phyloP scores from a whole-genome alignment of 2,329 filamentous ascomycete genomes.

The Verticillium tricorpus region DNA sequence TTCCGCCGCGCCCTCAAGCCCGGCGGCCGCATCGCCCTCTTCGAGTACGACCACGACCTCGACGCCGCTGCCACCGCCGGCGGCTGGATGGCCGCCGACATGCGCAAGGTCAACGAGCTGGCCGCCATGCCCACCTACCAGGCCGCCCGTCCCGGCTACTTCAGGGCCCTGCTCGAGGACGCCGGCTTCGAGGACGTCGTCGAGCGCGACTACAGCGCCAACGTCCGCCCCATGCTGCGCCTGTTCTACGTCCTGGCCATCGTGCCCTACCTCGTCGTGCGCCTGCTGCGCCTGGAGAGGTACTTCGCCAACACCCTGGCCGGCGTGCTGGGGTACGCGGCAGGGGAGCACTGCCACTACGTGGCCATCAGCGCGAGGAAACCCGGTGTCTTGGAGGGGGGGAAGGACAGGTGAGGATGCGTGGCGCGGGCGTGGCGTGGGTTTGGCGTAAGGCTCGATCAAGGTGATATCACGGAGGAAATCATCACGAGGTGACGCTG shows the following conservation, averaged over 20 bases:
- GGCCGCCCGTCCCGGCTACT: constrained; percentile 30
- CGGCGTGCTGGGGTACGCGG: neutral
- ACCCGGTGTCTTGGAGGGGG: neutral
- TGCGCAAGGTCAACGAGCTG: constrained; percentile 34
- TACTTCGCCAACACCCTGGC: constrained; percentile 38
- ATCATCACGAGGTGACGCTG: neutral
- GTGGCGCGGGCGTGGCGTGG: too few relatives aligned
- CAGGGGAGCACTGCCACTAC: neutral
- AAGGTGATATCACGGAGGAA: too few relatives aligned
- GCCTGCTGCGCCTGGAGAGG: constrained; percentile 35
- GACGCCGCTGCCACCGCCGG: constrained; percentile 9
- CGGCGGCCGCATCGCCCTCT: constrained; percentile 39
- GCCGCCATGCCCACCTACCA: constrained; percentile 42
- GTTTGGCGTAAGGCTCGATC: too few relatives aligned
- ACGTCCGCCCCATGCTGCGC: constrained; percentile 44
- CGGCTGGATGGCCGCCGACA: constrained; percentile 18
- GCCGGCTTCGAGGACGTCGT: constrained; percentile 40
- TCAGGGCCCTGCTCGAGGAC: constrained; percentile 33
- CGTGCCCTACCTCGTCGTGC: constrained; percentile 41
- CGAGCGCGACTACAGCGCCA: constrained; percentile 38
- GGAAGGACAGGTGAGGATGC: neutral
- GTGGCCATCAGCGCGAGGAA: neutral
- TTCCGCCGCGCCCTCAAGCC: constrained; percentile 44
- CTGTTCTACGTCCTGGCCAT: constrained; percentile 42
- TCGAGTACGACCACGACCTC: constrained; percentile 43